Conservation (phyloP, 192 early-diverging fungal species). For the Backusella luteola region DNA sequence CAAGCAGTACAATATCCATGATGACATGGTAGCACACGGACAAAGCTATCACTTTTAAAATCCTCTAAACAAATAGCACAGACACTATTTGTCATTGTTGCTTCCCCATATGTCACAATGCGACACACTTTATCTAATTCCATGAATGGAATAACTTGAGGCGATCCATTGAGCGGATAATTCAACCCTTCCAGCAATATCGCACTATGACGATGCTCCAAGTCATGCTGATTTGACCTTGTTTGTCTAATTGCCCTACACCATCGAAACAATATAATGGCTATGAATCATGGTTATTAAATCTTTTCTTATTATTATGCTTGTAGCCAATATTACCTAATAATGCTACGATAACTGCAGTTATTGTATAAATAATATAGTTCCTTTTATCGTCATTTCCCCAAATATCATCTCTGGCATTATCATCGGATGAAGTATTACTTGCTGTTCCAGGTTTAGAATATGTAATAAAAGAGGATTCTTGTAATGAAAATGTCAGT, state of each 20-base stretch:
- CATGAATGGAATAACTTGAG: not conserved
- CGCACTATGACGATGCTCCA: not conserved
- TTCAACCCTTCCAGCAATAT: not conserved
- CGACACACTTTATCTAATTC: conserved; percentile 29
- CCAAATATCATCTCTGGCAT: not conserved
- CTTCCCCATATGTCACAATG: conserved; percentile 12
- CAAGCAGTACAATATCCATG: conserved; percentile 38
- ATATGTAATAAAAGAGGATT: conserved; percentile 1
- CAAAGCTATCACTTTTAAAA: conserved; percentile 7
- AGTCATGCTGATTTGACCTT: not conserved
- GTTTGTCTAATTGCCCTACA: not conserved
- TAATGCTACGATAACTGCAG: not conserved
- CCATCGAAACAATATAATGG: not conserved
- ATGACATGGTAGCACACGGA: conserved; percentile 35
- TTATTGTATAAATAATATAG: conserved; percentile 11
- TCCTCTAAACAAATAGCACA: conserved; percentile 40
- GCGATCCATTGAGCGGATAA: not conserved
- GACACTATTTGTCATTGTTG: conserved; percentile 12
- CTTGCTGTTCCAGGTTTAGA: not conserved
- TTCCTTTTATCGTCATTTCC: not conserved
- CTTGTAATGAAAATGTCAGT: conserved; percentile 11
- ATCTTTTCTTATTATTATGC: not conserved
- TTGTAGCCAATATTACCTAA: not conserved
- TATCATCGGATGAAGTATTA: not conserved
- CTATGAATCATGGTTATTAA: not conserved